phyloP scores from a whole-genome alignment of 2,329 filamentous ascomycete genomes.

The Ophidiomyces ophidiicola region DNA sequence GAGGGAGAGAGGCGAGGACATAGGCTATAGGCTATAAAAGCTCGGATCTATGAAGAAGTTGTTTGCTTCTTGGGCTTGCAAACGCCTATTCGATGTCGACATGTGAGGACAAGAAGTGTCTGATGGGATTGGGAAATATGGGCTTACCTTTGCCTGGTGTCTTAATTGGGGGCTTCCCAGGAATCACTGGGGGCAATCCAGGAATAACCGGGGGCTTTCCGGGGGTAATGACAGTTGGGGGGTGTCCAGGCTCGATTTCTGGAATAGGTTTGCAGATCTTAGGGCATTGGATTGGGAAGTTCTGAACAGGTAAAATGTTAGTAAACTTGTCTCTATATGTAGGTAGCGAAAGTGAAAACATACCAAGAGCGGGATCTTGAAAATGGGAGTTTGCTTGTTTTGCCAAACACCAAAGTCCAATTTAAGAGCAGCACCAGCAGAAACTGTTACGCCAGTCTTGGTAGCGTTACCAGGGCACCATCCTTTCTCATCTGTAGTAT shows the following conservation, averaged over 20 bases:
- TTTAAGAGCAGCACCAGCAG: neutral
- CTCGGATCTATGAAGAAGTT: too few species aligned
- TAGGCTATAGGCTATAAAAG: too few species aligned
- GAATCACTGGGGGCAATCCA: too few species aligned
- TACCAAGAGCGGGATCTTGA: constrained; percentile 11
- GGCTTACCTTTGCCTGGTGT: too few species aligned
- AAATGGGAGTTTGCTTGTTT: neutral
- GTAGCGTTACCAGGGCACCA: constrained; percentile 13
- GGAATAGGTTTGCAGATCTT: constrained; percentile 7
- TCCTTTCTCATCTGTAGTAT: constrained; percentile 13
- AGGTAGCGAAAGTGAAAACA: neutral
- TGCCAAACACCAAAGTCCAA: constrained; percentile 5
- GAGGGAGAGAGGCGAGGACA: too few species aligned
- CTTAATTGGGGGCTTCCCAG: too few species aligned
- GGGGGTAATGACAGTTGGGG: too few species aligned
- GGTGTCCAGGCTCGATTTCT: constrained; percentile 5
- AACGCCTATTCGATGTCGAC: too few species aligned
- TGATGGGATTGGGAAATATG: too few species aligned
- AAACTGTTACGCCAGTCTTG: constrained; percentile 5
- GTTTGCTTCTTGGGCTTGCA: too few species aligned
- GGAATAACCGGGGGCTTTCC: too few species aligned
- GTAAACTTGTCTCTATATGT: neutral
- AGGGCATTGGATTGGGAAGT: constrained; percentile 6
- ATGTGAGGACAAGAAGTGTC: too few species aligned
- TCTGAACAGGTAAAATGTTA: neutral